Conservation (phyloP, 805 yeast species). For the Huiozyma naganishii region DNA sequence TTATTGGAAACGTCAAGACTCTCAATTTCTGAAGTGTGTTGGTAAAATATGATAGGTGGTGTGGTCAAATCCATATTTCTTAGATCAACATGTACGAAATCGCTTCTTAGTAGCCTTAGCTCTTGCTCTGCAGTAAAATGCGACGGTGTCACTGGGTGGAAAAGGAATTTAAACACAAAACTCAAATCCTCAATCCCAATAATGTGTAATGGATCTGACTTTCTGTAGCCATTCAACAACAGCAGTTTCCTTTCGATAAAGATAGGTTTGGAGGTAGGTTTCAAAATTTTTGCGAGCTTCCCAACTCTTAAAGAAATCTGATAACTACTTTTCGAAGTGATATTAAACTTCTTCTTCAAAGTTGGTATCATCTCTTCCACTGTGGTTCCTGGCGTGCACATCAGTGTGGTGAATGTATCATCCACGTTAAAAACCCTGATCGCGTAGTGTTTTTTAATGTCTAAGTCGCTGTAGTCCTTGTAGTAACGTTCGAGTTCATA, state of each 20-base stretch:
- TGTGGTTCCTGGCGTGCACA: slow-evolving; percentile 69
- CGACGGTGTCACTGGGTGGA: slow-evolving; percentile 51
- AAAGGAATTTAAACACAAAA: slow-evolving; percentile 69
- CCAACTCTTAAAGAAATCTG: slow-evolving; percentile 70
- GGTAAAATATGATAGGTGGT: slow-evolving; percentile 74
- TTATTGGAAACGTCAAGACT: slow-evolving; percentile 75
- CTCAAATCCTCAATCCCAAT: slow-evolving; percentile 79
- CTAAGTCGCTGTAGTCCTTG: slow-evolving; percentile 27
- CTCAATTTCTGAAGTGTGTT: slow-evolving; percentile 70
- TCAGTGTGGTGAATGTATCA: slow-evolving; percentile 68
- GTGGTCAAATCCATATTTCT: slow-evolving; percentile 66
- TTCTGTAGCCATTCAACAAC: slow-evolving; percentile 66
- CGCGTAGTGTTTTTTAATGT: slow-evolving; percentile 25
- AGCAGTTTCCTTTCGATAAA: slow-evolving; percentile 65
- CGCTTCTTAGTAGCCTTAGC: slow-evolving; percentile 41
- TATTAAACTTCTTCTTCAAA: slow-evolving; percentile 68
- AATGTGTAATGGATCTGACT: slow-evolving; percentile 63
- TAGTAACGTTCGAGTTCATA: slow-evolving; percentile 30
- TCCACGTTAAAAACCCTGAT: slow-evolving; percentile 78
- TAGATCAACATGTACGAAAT: slow-evolving; percentile 64
- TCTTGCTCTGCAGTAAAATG: slow-evolving; percentile 61
- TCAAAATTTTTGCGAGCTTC: slow-evolving; percentile 60
- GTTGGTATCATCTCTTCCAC: slow-evolving; percentile 62
- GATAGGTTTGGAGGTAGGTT: slow-evolving; percentile 65
- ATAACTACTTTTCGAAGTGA: slow-evolving; percentile 59